Evolutionary conservation across 768 basidiomycete genomes (phyloP).

Genomic region (Kwoniella bestiolae): DNA sequence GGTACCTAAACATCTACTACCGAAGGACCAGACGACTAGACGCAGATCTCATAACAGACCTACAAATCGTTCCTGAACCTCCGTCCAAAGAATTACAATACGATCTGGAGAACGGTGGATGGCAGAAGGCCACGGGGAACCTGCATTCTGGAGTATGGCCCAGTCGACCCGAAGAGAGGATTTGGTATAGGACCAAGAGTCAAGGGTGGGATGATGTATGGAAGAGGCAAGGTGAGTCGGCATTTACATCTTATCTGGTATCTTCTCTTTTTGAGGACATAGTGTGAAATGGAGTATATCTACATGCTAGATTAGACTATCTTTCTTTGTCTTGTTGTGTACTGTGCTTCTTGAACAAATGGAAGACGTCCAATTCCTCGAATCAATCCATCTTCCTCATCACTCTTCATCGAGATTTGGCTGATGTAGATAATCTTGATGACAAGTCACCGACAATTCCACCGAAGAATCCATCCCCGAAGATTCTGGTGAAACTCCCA

Average conservation of each 20-base stretch:
- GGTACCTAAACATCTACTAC: constrained; percentile 73
- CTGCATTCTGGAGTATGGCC: constrained; percentile 68
- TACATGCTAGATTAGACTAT: too few relatives aligned
- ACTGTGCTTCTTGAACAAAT: too few relatives aligned
- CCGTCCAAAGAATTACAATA: constrained; percentile 61
- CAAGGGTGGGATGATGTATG: constrained; percentile 45
- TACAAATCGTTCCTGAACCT: constrained; percentile 67
- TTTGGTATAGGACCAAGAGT: constrained; percentile 76
- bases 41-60: constrained; percentile 74
- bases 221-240: constrained; percentile 21
- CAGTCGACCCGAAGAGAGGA: constrained; percentile 63
- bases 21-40: constrained; percentile 82
- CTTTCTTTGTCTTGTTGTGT: too few relatives aligned
- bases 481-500: constrained; percentile 9
- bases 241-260: too few relatives aligned
- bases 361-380: too few relatives aligned
- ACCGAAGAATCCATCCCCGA: not conserved
- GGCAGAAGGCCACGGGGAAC: constrained; percentile 70
- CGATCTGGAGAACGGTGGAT: constrained; percentile 59
- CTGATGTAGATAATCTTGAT: not conserved
- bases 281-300: too few relatives aligned
- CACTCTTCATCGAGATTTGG: not conserved
- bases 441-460: not conserved
- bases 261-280: too few relatives aligned
- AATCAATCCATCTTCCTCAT: too few relatives aligned